These are phyloP conservation scores for Pittosporum tobira DNA, from an alignment of 129 eudicot species.

Conservation along the genomic window DNA sequence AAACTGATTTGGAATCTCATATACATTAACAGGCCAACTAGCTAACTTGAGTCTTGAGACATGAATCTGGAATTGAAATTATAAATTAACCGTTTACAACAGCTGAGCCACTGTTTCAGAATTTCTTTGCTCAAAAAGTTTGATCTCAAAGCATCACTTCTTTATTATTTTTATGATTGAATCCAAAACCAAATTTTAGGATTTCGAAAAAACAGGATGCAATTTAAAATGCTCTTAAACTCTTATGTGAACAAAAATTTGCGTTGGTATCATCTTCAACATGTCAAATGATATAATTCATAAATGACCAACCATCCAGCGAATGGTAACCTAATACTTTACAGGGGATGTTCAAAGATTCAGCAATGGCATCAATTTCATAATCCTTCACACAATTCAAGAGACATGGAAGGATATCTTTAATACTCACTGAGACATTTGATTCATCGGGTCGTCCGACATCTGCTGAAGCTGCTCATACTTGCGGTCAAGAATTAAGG, in stretches of 20 bases:
- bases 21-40: slow-evolving; percentile 1
- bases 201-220: no score
- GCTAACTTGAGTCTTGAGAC: no score
- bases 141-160: no score
- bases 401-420: not conserved
- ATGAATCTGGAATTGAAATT: no score
- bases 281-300: not conserved
- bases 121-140: no score
- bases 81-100: no score
- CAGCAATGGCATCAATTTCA: not conserved
- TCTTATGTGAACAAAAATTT: no score
- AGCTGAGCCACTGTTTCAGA: no score
- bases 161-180: no score
- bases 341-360: not conserved
- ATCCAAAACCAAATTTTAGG: no score
- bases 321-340: not conserved
- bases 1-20: not conserved
- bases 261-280: no score
- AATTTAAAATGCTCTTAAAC: no score
- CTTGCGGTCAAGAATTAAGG: slow-evolving; percentile 82
- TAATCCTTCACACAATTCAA: not conserved
- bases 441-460: slow-evolving; percentile 85
- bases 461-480: slow-evolving; percentile 87
- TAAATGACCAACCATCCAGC: not conserved
- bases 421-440: slow-evolving; percentile 70